Percentiles rank a stretch among this genome's conserved stretches.
phyloP scores from a whole-genome alignment of 2,329 filamentous ascomycete species.

The Apiospora pterosperma region DNA sequence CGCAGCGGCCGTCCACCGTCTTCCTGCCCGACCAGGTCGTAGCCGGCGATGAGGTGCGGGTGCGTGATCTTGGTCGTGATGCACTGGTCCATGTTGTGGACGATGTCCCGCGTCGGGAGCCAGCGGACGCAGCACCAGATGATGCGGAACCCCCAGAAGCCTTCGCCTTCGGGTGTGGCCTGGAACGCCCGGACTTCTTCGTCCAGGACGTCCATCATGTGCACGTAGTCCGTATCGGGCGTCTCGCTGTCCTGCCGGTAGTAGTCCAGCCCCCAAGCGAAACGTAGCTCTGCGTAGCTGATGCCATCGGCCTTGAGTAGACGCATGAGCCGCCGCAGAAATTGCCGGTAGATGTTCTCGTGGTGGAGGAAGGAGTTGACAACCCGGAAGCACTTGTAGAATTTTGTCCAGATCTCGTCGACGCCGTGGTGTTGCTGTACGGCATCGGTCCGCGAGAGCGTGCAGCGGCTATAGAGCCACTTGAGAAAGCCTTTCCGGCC shows the following conservation, averaged over 20 bases:
- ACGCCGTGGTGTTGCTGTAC: conserved; percentile 79
- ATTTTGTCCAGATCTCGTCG: conserved; percentile 82
- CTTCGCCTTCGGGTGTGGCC: conserved; percentile 62
- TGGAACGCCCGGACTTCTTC: conserved; percentile 80
- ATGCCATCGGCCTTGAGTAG: conserved; percentile 78
- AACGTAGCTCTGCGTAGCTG: conserved; percentile 75
- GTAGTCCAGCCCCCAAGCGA: conserved; percentile 71
- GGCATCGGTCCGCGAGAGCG: conserved; percentile 68
- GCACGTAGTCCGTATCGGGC: conserved; percentile 63
- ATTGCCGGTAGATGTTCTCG: conserved; percentile 81
- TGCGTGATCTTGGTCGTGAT: conserved; percentile 77
- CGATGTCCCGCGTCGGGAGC: conserved; percentile 60
- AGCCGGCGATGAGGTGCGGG: conserved; percentile 79
- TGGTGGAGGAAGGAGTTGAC: conserved; percentile 77
- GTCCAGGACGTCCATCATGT: conserved; percentile 69
- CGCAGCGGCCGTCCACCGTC: conserved; percentile 71
- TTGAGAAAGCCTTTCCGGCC: conserved; percentile 68
- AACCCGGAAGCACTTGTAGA: conserved; percentile 70
- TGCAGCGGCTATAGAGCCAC: conserved; percentile 73
- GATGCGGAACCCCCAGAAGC: conserved; percentile 80
- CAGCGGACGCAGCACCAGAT: conserved; percentile 79
- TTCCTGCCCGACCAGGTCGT: conserved; percentile 88
- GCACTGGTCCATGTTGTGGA: conserved; percentile 83
- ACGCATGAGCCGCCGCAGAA: conserved; percentile 67
- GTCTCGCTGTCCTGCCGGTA: conserved; percentile 60